Base-by-base conservation (phyloP, 768 basidiomycete genomes). In the Leccinum incarnatum region DNA sequence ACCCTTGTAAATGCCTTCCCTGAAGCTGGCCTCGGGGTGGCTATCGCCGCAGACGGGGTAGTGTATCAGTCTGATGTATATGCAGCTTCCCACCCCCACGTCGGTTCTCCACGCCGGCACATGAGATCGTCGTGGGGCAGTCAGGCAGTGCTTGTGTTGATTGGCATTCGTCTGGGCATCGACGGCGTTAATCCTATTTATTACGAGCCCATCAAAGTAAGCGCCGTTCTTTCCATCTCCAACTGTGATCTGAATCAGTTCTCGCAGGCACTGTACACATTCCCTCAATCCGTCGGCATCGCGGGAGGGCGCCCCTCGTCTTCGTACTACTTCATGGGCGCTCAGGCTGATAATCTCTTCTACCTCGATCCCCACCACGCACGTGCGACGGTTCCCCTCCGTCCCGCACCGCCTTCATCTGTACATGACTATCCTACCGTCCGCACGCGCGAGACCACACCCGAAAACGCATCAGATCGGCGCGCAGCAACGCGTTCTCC, bases 231-330 rank as follows among this genome's bases (percentile, higher is more conserved):
- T 19, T 29, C 42, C 5, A 51, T 30, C 17, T 40, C 34, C 49
- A 40, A 14, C 46, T 27, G 42, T 17, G 40, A 51, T 46, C 19
- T 42, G 25, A 50, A 58, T 21, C 15, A 57, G n/a, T 27, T 5
- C 23, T 59, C 7, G 6, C 65, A 96, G 94, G 78, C 83, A 25
- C 72, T 98, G 32, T 98, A 95, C 70, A 91, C 90, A 0, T 93
- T 95, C 73, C 95, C 95, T 0, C 96, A 98, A 75, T 93, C 89
- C 2, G 90, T 97, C 37, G 97, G 96, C 42, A 98, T 99, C 55
- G 95, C 96, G 0, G 96, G 97, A 40, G 96, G 96, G 2, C 83
- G 97, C 21, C 97, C 96, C 0, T 91, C 91, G n/a, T 95, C 93
- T 0, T 97, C 95, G 0, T 98, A 97, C 73, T 99, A 98, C 73